Base-by-base conservation (phyloP, 768 basidiomycete species). In the Mycena rosella region DNA sequence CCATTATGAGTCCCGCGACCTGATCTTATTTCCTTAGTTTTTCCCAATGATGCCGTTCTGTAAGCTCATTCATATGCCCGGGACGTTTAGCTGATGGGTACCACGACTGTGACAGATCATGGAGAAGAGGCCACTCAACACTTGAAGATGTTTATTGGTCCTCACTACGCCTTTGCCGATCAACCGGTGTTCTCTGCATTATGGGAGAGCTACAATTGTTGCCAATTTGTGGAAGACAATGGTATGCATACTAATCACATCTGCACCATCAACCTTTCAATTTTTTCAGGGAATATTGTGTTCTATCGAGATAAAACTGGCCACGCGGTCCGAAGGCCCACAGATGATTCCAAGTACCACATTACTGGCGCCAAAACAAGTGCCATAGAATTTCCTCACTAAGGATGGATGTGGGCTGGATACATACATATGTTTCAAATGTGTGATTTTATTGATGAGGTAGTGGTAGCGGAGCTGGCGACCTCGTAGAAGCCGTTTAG, bases 31-130 rank as follows among this genome's bases (percentile, higher is more conserved):
- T 15, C 75, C 72, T 69, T 77, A 88, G 81, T 88, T 88, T 79
- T 88, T 89, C 81, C 85, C 86, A 2, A 84, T 84, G 71, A 84
- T 86, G 78, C 88, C 87, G 38, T 88, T 87, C 76, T 88, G 48
- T 84, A 86, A 71, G 32, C 72, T 82, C 71, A 27, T 55, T 5
- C 4, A 5, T 5, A n/a, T 8, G 30, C n/a, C 48, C 42, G n/a
- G n/a, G n/a, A n/a, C n/a, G n/a, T 34, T 59, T 17, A 48, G 8
- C 47, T 61, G 22, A n/a, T 42, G 17, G n/a, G n/a, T 53, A 29
- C 40, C 5, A n/a, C 40, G 49, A 55, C 44, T 61, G 20, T 17
- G 45, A 32, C 60, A 86, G 85, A 89, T 73, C 82, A 88, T 73
- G 84, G 85, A 40, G 80, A 81, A 24, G 83, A 84, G 58, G 84